Conservation (phyloP, 805 yeast genomes). For the Metschnikowia cerradonensis region DNA sequence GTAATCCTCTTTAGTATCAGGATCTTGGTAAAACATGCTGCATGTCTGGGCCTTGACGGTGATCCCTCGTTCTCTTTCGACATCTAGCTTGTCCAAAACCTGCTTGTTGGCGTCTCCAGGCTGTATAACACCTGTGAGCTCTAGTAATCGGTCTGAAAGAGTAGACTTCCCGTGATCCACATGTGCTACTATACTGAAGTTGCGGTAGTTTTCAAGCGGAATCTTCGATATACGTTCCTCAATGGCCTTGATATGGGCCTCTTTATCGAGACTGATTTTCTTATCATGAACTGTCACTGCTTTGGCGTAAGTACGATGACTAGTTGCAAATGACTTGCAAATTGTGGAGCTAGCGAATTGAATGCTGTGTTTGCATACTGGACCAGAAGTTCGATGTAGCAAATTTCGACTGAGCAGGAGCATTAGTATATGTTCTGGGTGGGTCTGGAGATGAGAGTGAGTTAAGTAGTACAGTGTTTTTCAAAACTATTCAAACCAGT, state of each 20-base stretch:
- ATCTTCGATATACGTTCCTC: slow-evolving; percentile 67
- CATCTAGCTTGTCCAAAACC: slow-evolving; percentile 87
- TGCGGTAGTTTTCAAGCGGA: slow-evolving; percentile 79
- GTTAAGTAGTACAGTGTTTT: too few relatives aligned
- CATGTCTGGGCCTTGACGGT: slow-evolving; percentile 97
- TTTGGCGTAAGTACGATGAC: slow-evolving; percentile 4
- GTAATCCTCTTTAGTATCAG: slow-evolving; percentile 64
- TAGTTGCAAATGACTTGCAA: not conserved
- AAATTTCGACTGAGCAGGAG: not conserved
- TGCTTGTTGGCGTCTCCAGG: slow-evolving; percentile 68
- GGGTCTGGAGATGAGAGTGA: not conserved
- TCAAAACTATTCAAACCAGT: too few relatives aligned
- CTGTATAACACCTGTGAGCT: slow-evolving; percentile 82
- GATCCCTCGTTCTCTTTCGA: slow-evolving; percentile 93
- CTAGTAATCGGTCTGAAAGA: slow-evolving; percentile 79
- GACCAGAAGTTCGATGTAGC: not conserved
- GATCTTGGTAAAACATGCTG: slow-evolving; percentile 73
- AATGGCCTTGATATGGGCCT: slow-evolving; percentile 27
- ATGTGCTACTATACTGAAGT: slow-evolving; percentile 94
- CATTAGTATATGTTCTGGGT: not conserved
- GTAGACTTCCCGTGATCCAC: slow-evolving; percentile 91
- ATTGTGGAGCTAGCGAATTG: not conserved
- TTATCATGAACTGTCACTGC: slow-evolving; percentile 24
- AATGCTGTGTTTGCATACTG: not conserved
- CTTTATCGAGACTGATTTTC: slow-evolving; percentile 27